A percentile compares a stretch with the other conserved stretches of the same genome.
Conservation (phyloP, 2,329 filamentous ascomycete genomes). For the Colletotrichum sidae region DNA sequence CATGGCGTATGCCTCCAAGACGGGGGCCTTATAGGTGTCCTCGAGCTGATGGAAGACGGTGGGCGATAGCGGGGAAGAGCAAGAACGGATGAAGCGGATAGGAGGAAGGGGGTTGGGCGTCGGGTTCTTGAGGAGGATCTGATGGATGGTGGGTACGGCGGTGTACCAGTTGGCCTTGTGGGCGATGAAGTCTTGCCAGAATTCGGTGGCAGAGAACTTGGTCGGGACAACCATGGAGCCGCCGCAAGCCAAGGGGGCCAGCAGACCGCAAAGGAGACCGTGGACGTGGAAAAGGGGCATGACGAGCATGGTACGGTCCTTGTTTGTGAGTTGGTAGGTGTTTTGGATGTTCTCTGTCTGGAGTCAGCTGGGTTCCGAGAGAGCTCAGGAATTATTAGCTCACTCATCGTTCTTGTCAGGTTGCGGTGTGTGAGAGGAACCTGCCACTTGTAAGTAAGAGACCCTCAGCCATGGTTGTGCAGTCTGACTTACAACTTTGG, state of each 20-base stretch:
- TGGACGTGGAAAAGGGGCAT: conserved; percentile 95
- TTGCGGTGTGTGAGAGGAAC: conserved; percentile 85
- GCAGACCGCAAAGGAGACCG: conserved; percentile 84
- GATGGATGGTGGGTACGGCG: conserved; percentile 92
- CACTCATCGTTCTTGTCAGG: conserved; percentile 82
- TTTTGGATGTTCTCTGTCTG: conserved; percentile 76
- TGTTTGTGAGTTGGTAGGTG: conserved; percentile 78
- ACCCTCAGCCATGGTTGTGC: background rate
- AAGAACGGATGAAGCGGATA: conserved; percentile 90
- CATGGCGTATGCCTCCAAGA: conserved; percentile 93
- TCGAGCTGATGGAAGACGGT: conserved; percentile 86
- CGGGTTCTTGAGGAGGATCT: conserved; percentile 83
- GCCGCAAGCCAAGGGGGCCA: conserved; percentile 80
- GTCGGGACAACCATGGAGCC: conserved; percentile 83
- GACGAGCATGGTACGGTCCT: conserved; percentile 85
- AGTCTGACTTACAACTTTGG: conserved; percentile 76
- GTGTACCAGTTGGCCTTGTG: conserved; percentile 92
- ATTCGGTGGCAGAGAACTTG: conserved; percentile 84
- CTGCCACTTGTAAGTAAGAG: conserved; percentile 48
- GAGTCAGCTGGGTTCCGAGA: background rate
- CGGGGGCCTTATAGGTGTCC: conserved; percentile 79
- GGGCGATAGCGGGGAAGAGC: conserved; percentile 85
- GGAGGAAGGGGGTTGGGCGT: conserved; percentile 74
- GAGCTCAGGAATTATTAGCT: conserved; percentile 40
- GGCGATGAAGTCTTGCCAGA: conserved; percentile 82